Percentiles rank a stretch among this genome's conserved stretches.
Conservation (phyloP, 2,329 filamentous ascomycete genomes). For the Coniochaeta hoffmannii region DNA sequence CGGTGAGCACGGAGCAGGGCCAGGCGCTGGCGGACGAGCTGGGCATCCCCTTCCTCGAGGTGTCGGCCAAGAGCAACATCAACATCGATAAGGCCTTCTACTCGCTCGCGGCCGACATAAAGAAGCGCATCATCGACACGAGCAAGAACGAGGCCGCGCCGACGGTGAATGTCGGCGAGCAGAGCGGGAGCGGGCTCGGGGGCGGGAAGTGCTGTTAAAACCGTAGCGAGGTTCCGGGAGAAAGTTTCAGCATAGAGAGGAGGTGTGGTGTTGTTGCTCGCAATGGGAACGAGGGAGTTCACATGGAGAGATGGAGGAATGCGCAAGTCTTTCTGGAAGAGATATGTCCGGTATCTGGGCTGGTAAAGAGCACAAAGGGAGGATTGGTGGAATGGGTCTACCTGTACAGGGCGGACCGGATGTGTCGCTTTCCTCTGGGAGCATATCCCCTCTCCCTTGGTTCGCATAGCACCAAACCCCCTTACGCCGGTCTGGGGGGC, state of each 20-base stretch:
- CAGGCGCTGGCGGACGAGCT: conserved; percentile 92
- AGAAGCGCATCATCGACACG: conserved; percentile 94
- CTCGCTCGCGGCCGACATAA: conserved; percentile 90
- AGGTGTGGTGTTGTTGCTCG: neutral
- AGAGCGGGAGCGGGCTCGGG: conserved; percentile 38
- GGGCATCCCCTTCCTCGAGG: conserved; percentile 96
- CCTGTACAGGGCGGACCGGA: too few relatives aligned
- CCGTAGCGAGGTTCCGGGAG: neutral
- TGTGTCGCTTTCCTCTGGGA: neutral
- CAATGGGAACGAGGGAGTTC: neutral
- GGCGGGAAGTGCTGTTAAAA: conserved; percentile 68
- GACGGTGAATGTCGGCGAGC: conserved; percentile 63
- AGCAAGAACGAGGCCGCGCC: conserved; percentile 64
- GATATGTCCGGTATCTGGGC: neutral
- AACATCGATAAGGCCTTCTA: conserved; percentile 99
- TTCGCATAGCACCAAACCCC: neutral
- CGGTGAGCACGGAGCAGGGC: conserved; percentile 85
- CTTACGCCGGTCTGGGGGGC: neutral
- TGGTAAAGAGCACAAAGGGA: neutral
- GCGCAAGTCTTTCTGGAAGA: neutral
- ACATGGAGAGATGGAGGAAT: neutral
- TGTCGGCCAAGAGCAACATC: conserved; percentile 98
- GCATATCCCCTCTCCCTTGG: neutral
- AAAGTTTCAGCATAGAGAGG: neutral
- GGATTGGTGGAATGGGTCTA: neutral